Conservation (phyloP, 1,284 basidiomycete genomes). For the Cutaneotrichosporon sp. region DNA sequence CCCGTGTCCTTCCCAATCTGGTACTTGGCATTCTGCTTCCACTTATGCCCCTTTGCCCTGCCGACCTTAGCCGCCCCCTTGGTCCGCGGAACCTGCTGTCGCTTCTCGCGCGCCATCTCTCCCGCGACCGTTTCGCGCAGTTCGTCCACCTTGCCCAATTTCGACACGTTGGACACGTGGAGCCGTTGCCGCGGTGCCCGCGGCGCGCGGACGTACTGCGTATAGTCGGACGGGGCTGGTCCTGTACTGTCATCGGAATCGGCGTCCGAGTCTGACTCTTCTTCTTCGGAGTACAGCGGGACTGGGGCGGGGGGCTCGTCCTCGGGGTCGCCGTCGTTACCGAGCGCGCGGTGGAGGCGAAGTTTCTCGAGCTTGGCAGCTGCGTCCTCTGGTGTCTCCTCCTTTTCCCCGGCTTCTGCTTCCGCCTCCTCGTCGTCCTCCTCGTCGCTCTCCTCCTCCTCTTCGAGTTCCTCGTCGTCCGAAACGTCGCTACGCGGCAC, state of each 20-base stretch:
- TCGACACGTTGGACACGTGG: conserved; percentile 8
- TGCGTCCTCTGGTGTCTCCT: conserved; percentile 29
- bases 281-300: conserved; percentile 12
- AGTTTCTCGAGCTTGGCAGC: conserved; percentile 34
- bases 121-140: conserved; percentile 58
- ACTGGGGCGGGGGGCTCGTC: conserved; percentile 7
- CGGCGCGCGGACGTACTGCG: conserved; percentile 31
- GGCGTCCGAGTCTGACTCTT: conserved; percentile 24
- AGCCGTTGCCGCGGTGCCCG: conserved; percentile 6
- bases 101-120: conserved; percentile 62
- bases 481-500: conserved; percentile 31
- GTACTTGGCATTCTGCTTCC: conserved; percentile 51
- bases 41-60: conserved; percentile 73
- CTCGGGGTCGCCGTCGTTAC: conserved; percentile 32
- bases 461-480: conserved; percentile 36
- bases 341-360: conserved; percentile 36
- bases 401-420: conserved; percentile 43
- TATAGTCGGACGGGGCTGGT: conserved; percentile 31
- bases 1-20: conserved; percentile 1
- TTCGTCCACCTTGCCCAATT: conserved; percentile 29
- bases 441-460: conserved; percentile 45
- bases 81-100: conserved; percentile 69
- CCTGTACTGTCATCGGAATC: conserved; percentile 17
- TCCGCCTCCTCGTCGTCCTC: conserved; percentile 36
- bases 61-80: conserved; percentile 62